These are phyloP conservation scores for Fusarium vanettenii DNA, from an alignment of 2,329 filamentous ascomycete species.

Conservation along the genomic window DNA sequence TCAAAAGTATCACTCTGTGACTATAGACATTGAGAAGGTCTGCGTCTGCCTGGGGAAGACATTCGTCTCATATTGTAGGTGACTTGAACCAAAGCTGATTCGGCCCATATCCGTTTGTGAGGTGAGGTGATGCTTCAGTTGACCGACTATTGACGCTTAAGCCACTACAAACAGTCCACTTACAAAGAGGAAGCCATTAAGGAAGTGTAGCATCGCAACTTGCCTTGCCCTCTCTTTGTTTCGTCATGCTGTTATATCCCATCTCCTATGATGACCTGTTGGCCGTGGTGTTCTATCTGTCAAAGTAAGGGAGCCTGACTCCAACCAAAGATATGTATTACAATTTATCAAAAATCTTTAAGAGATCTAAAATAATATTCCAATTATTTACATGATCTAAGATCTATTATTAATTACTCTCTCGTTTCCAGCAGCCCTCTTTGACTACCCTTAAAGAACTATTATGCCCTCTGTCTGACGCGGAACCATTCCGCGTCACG, in stretches of 20 bases:
- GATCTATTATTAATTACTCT: neutral
- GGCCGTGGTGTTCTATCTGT: neutral
- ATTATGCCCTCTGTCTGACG: neutral
- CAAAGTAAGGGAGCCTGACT: neutral
- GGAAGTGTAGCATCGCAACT: neutral
- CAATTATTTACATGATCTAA: neutral
- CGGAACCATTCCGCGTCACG: slow-evolving; percentile 31
- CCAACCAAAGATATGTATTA: neutral
- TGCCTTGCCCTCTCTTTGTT: neutral
- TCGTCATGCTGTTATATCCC: too few relatives aligned
- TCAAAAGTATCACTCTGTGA: neutral
- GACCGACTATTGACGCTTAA: neutral
- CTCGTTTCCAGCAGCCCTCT: neutral
- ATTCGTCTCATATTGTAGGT: neutral
- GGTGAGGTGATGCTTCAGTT: neutral
- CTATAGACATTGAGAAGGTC: neutral
- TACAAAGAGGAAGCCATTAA: neutral
- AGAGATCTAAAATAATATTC: neutral
- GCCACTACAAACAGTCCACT: neutral
- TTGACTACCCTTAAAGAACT: neutral
- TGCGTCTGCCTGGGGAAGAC: neutral
- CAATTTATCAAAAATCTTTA: neutral
- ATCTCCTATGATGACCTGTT: neutral
- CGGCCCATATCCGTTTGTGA: neutral
- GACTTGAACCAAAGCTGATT: neutral